Conservation (phyloP, 176 grass and related monocot genomes). For the Alloteropsis semialata region DNA sequence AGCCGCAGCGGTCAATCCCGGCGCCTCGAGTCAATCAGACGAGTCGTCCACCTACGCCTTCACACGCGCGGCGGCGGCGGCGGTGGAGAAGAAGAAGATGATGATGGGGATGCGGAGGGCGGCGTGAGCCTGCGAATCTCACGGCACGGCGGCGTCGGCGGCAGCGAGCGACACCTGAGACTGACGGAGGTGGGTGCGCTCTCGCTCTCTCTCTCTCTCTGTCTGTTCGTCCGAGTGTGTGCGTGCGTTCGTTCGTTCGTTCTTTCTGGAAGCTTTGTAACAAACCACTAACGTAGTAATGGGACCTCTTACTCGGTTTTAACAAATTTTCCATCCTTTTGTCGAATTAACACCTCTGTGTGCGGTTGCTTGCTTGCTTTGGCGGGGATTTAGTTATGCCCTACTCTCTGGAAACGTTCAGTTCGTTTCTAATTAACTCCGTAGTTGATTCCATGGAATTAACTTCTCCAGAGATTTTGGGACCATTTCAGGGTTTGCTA, state of each 20-base stretch:
- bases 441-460: background rate
- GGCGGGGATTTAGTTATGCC: background rate
- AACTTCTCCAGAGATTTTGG: background rate
- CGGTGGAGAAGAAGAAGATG: background rate
- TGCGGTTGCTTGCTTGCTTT: background rate
- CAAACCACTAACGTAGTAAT: background rate
- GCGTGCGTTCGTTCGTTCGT: background rate
- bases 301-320: background rate
- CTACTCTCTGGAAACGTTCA: background rate
- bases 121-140: constrained; percentile 19
- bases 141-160: background rate
- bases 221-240: too few relatives aligned
- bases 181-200: background rate
- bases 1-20: constrained; percentile 19
- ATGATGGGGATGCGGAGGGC: background rate
- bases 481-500: background rate
- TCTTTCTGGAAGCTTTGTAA: background rate
- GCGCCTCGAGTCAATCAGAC: constrained; percentile 24
- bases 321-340: too few relatives aligned
- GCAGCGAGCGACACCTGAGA: background rate
- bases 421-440: background rate
- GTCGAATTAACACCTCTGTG: background rate
- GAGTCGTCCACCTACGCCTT: constrained; percentile 27
- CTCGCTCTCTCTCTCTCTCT: background rate
- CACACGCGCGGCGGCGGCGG: background rate